Base-by-base conservation (phyloP, 441 rosid species). In the Arabidopsis hybrid region DNA sequence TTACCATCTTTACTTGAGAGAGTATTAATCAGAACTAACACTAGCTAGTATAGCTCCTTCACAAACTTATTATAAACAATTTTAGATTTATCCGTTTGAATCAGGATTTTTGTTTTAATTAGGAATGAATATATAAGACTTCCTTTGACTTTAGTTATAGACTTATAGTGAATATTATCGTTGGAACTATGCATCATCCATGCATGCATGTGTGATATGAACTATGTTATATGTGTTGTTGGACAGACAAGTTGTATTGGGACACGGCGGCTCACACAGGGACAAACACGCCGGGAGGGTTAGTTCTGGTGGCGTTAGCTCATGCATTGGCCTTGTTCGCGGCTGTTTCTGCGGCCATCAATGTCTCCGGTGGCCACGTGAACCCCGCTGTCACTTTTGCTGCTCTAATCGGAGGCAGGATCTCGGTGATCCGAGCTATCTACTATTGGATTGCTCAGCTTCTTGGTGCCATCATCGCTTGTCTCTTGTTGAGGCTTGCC, bases 301-400 rank as follows among this genome's bases (percentile, higher is more conserved):
- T 85, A 74, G 78, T 83, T 72, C 75, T 84, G 79, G 77, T 91
- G 9, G 95, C 97, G 4, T 86, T 91, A 38, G 95, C 97, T 11
- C 93, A 89, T 60, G 91, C 86, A 6, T 85, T 91, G 63, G 89
- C 87, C 0, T 69, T 88, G 5, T 88, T 89, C 36, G 84, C 97
- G 0, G 89, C 93, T 1, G 85, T 85, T 31, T 76, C 93, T 0
- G 82, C 91, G 0, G 85, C 89, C 75, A 84, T 89, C 65, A 89
- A 89, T 78, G 60, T 87, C 70, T 91, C 91, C 0, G 95, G 93
- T 14, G 97, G 97, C 38, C 95, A 91, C 52, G 81, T 89, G 14
- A 91, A 89, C 66, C 91, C 97, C 0, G 97, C 92, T 0, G 90
- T 87, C 43, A 89, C 97, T 65, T 83, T 89, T 8, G 90, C 79